Evolutionary conservation across 371 early-diverging fungal species (phyloP), one percentile per base, ranked within the genome.

Genomic region (Choanephora cucurbitarum): DNA sequence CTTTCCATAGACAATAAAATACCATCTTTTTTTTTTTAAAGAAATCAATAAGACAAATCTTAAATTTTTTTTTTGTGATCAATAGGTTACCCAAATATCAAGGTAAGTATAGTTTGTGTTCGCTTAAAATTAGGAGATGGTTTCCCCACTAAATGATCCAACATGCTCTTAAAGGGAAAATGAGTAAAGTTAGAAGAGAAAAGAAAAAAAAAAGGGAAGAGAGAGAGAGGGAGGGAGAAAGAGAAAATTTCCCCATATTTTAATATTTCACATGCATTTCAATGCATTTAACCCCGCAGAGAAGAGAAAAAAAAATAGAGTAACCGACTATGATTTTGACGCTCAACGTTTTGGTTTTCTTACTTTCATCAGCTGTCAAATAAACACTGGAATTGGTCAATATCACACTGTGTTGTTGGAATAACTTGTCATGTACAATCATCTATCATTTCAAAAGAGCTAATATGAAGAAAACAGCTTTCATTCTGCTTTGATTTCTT

Each of bases 121-220:
- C 97, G 87, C 62, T 93, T 91, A 80, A 89, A 88, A 47, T 86
- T 87, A 15, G 93, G 80, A n/a, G 96, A 96, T 9, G 98, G 98
- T 48, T 86, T 89, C 11, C 98, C 97, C 15, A 92, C 79, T 18
- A 94, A 73, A 67, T 97, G 94, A 60, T 97, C 96, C 37, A 97
- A 67, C 94, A 95, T 94, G 7, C n/a, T n/a, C n/a, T 28, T 28
- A 7, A 28, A 28, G 7, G 28, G 28, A 28, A 28, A 7, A 5
- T 5, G 28, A 28, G 28, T 5, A 7, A 28, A 28, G 28, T n/a
- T n/a, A n/a, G 7, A 28, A 28, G 28, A 28, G 28, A 28, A 28
- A 1, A 32, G 31, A 23, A n/a, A 40, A 1, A 39, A 28, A 51
- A 40, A 39, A 37, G 34, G 33, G 10, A 31, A 8, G 41, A 46